Evolutionary conservation across 441 rosid species (phyloP), one percentile per base, ranked within the genome.

Genomic region (Biscutella laevigata): DNA sequence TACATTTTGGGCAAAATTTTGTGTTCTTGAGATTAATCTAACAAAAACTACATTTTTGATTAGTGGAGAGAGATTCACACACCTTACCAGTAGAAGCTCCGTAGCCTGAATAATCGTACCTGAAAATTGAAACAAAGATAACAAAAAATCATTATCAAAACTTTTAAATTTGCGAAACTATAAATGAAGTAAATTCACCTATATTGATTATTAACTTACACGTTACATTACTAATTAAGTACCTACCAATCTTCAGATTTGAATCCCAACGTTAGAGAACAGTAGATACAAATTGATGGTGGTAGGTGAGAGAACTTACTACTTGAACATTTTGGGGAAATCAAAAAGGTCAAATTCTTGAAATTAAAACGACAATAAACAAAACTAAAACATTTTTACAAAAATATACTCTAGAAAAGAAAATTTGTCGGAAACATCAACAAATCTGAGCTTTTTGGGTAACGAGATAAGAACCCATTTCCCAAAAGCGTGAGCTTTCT

Each of bases 71-170:
- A 56, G 11, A 33, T 54, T 38, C 32, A 51, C 80, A 50, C 72
- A 92, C 99, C 88, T 84, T 88, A 49, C 97, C 99, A 4, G 92
- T 74, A 22, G 99, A 92, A 9, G 90, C 94, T 45, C 99, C 99
- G 71, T 92, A 92, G 26, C 99, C 99, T 29, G 99, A 88, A 79
- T 92, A 92, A 64, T 92, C 99, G 58, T 92, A 92, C 57, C 99
- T 86, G 86, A 72, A 71, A 57, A 51, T 59, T 34, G 21, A 34
- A 43, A 34, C 45, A 56, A 22, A 64, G 1, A 57, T 2, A 2
- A 33, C 26, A 37, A 40, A 41, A 48, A 39, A n/a, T n/a, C 5
- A 16, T 40, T 25, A 38, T 16, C 29, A 32, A 53, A 49, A 53
- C 21, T 45, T 15, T n/a, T n/a, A 5, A 20, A 40, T 28, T 17